A percentile compares a stretch with the other conserved stretches of the same genome.
Conservation (phyloP, 2,329 filamentous ascomycete species). For the Pyricularia grisea region DNA sequence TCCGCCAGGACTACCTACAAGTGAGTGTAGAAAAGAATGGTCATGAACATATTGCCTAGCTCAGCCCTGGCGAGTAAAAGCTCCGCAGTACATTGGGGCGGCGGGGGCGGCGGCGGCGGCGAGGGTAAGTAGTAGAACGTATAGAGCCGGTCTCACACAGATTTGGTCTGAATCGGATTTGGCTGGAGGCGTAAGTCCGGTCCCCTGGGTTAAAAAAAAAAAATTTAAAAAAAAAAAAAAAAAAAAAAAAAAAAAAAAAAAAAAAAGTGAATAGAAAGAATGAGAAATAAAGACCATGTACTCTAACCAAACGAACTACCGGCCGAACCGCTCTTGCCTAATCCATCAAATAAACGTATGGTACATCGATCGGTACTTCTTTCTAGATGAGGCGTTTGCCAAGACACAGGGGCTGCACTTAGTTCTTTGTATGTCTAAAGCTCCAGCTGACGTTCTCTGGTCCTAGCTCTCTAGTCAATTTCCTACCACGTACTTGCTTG, state of each 20-base stretch:
- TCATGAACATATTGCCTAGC: neutral
- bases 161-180: no score
- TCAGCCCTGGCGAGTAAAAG: neutral
- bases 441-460: neutral
- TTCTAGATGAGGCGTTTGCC: neutral
- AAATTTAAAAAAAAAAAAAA: neutral
- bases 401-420: neutral
- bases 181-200: neutral
- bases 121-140: neutral
- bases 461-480: neutral
- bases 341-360: neutral
- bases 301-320: neutral
- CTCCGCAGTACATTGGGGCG: neutral
- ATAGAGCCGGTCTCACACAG: neutral
- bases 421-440: neutral
- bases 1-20: neutral
- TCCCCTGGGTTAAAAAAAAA: neutral
- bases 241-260: neutral
- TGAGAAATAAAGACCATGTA: neutral
- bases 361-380: neutral
- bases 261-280: neutral
- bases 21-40: neutral
- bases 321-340: neutral
- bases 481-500: neutral
- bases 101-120: no score